Evolutionary conservation across 2,329 filamentous ascomycete species (phyloP).

Genomic region (Gnomoniopsis smithogilvyi): DNA sequence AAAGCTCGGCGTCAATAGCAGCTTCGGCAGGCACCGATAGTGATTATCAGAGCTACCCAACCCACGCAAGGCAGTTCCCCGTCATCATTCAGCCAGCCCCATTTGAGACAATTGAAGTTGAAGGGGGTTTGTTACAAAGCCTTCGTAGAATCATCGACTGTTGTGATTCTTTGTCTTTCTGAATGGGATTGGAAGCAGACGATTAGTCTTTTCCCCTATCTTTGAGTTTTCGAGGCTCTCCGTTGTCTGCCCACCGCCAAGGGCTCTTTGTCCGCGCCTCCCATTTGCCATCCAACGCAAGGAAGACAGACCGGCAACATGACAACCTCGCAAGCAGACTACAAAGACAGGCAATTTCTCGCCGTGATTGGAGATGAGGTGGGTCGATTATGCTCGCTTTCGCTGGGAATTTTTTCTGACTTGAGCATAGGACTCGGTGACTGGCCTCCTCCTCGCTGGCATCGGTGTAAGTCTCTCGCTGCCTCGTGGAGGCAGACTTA

Average conservation of each 20-base stretch:
- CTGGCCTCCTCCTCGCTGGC: slow-evolving; percentile 88
- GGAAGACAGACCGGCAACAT: neutral
- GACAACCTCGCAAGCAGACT: slow-evolving; percentile 51
- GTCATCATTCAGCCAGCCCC: slow-evolving; percentile 3
- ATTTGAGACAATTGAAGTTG: no score
- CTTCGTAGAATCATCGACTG: neutral
- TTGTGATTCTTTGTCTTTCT: neutral
- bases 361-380: slow-evolving; percentile 98
- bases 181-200: neutral
- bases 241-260: neutral
- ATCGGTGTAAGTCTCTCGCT: slow-evolving; percentile 66
- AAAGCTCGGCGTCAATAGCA: neutral
- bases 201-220: neutral
- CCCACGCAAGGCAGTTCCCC: neutral
- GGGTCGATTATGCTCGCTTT: slow-evolving; percentile 2
- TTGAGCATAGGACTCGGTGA: slow-evolving; percentile 78
- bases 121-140: no score
- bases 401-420: slow-evolving; percentile 16
- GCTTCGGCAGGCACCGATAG: slow-evolving; percentile 9
- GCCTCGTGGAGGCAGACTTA: neutral
- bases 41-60: neutral
- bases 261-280: slow-evolving; percentile 2
- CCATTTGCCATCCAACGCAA: neutral
- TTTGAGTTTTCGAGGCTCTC: neutral
- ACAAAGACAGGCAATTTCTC: slow-evolving; percentile 88